Percentiles rank a stretch among this genome's conserved stretches.
phyloP scores from a whole-genome alignment of 2,329 filamentous ascomycete species.

The Aspergillus caelatus region DNA sequence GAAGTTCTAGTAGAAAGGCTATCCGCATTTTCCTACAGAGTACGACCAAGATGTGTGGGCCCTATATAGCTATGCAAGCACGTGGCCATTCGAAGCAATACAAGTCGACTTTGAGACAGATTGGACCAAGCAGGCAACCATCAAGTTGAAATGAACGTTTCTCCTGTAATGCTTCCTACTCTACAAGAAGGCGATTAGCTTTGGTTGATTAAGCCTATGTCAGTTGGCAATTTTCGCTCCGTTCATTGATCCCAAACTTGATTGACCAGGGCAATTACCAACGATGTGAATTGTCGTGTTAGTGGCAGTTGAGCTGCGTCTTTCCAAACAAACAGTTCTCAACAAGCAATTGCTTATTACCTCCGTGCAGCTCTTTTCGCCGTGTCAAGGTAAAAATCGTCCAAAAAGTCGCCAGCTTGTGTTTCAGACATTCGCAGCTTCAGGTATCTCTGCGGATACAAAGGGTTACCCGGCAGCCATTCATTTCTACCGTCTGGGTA shows the following conservation, averaged over 20 bases:
- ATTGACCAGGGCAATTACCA: too few relatives aligned
- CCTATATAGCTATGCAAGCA: not conserved
- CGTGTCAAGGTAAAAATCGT: not conserved
- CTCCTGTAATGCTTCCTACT: not conserved
- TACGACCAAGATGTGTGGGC: not conserved
- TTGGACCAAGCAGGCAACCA: not conserved
- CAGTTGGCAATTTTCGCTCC: too few relatives aligned
- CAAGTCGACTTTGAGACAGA: not conserved
- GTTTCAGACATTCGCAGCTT: not conserved
- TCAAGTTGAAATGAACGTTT: not conserved
- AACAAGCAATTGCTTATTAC: too few relatives aligned
- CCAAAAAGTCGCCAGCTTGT: not conserved
- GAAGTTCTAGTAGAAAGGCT: not conserved
- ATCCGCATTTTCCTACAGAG: not conserved
- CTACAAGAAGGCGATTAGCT: not conserved
- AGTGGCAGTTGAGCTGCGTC: too few relatives aligned
- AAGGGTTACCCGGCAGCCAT: not conserved
- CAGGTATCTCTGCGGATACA: not conserved
- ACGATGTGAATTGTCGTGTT: too few relatives aligned
- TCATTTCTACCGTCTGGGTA: conserved; percentile 10
- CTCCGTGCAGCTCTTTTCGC: not conserved
- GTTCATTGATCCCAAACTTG: too few relatives aligned
- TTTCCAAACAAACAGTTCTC: too few relatives aligned
- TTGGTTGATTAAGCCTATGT: not conserved
- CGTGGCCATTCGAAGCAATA: not conserved